Base-by-base conservation (phyloP, 495 filamentous ascomycete genomes). In the Cercophora newfieldiana region DNA sequence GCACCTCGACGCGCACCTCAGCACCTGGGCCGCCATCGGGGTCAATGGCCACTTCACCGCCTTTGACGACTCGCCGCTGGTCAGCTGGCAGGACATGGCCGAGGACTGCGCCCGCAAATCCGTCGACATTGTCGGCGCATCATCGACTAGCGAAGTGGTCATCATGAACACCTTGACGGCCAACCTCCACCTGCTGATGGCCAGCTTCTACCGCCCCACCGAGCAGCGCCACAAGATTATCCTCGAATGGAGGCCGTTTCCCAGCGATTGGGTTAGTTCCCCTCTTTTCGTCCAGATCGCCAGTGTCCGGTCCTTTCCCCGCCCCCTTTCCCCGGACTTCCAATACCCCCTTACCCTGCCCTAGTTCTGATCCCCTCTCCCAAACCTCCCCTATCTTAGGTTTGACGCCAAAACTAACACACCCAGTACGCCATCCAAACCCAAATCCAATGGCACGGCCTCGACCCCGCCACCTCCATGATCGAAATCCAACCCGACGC, bases 131-230 rank as follows among this genome's bases (percentile, higher is more conserved):
- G 92, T 97, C 12, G 94, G 94, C 21, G 93, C 93, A 1, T 75
- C 81, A 16, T 29, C 49, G 16, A 74, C 85, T 14, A 81, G 79
- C 59, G 94, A 98, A 73, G 91, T 97, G 12, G 92, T 91, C 7
- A 83, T 95, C 12, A 97, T 97, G 94, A 88, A 91, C 63, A 94
- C 91, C 0, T 75, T 98, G 70, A 97, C 94, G 26, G 89, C 87
- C 28, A 97, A 97, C 75, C 77, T 98, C 53, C 94, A 98, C 73
- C 71, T 97, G 6, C 80, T 97, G 66, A 88, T 98, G 88, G 87
- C 91, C 26, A 90, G 90, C 69, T 97, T 97, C 81, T 98, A 97
- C 75, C 84, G 79, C 49, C 94, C 94, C 5, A 78, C 81, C 33
- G 87, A 82, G 1, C 79, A 83, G 30, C 83, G 87, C 63, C 91